Conservation (phyloP, 2,329 filamentous ascomycete genomes). For the Chrysoporthe austroafricana region DNA sequence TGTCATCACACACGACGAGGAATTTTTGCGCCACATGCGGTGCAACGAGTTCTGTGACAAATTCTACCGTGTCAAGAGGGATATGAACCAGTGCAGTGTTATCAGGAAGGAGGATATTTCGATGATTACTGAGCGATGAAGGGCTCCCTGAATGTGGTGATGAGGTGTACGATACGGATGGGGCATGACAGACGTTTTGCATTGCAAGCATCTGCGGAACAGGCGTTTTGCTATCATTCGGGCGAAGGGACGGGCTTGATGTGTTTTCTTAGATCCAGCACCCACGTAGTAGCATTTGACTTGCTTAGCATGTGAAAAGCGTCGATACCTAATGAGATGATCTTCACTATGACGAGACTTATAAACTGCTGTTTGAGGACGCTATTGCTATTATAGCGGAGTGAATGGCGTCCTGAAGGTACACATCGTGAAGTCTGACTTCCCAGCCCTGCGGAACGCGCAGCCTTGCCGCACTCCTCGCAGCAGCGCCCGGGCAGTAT, state of each 20-base stretch:
- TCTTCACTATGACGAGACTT: not conserved
- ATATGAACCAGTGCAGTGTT: slow-evolving; percentile 83
- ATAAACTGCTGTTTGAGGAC: too few species aligned
- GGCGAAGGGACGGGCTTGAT: not conserved
- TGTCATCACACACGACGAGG: slow-evolving; percentile 98
- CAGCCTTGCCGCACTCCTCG: too few species aligned
- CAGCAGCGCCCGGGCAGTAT: too few species aligned
- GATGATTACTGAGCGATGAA: slow-evolving; percentile 44
- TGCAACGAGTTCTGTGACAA: slow-evolving; percentile 91
- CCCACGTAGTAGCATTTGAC: not conserved
- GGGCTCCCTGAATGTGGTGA: not conserved
- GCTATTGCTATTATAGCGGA: too few species aligned
- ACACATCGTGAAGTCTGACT: too few species aligned
- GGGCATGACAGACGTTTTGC: not conserved
- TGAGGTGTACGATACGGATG: not conserved
- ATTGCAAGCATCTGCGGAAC: too few species aligned
- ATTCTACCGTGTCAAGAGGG: slow-evolving; percentile 85
- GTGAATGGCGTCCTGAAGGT: too few species aligned
- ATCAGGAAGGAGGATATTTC: slow-evolving; percentile 73
- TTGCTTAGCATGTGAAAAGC: not conserved
- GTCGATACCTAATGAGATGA: not conserved
- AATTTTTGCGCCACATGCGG: slow-evolving; percentile 91
- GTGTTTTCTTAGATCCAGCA: not conserved
- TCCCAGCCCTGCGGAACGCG: too few species aligned
- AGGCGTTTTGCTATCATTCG: slow-evolving; percentile 6